Conservation (phyloP, 106 monocot genomes). For the Allium sativum region DNA sequence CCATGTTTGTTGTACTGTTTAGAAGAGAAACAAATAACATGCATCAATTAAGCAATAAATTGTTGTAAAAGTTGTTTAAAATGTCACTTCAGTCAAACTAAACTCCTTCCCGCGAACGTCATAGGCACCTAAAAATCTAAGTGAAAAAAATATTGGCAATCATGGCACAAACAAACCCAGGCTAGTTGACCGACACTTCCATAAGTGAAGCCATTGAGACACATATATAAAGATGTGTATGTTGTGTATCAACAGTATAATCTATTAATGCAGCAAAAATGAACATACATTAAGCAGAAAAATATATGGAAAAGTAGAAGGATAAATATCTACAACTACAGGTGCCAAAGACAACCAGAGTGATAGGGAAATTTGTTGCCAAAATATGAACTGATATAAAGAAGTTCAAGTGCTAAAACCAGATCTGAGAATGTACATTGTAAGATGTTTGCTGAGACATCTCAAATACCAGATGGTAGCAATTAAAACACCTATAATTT, state of each 20-base stretch:
- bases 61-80: too few relatives aligned
- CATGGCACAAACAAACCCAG: slow-evolving; percentile 94
- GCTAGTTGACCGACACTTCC: slow-evolving; percentile 95
- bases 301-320: background rate
- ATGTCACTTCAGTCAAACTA: too few relatives aligned
- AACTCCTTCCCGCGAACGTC: too few relatives aligned
- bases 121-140: too few relatives aligned
- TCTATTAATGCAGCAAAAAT: too few relatives aligned
- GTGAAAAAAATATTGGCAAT: slow-evolving; percentile 99
- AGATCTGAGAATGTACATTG: too few relatives aligned
- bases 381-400: slow-evolving; percentile 95
- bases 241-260: too few relatives aligned
- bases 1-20: too few relatives aligned
- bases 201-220: slow-evolving; percentile 94
- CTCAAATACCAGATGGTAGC: background rate
- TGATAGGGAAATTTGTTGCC: slow-evolving; percentile 66
- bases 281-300: too few relatives aligned
- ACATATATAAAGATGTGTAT: slow-evolving; percentile 26
- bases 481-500: slow-evolving; percentile 54
- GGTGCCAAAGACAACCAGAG: slow-evolving; percentile 88
- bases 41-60: too few relatives aligned
- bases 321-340: slow-evolving; percentile 66
- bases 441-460: too few relatives aligned
- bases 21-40: too few relatives aligned
- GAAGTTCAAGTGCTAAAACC: slow-evolving; percentile 77